Base-by-base conservation (phyloP, 768 basidiomycete genomes). In the Hericium alpestre region DNA sequence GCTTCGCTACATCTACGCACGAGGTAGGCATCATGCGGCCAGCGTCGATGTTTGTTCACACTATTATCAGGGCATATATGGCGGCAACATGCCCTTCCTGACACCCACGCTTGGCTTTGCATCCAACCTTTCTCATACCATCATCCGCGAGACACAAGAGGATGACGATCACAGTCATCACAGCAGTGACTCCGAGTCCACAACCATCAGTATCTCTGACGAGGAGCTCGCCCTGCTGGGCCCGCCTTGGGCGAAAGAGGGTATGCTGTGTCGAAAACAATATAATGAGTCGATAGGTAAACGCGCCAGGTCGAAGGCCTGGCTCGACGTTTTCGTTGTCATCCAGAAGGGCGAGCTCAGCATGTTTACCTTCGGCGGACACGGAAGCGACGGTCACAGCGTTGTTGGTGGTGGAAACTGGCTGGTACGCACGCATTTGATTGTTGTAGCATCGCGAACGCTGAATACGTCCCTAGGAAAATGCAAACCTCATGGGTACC, bases 161-260 rank as follows among this genome's bases (percentile, higher is more conserved):
- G 86, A 86, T 63, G 91, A 92, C 63, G 91, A 94, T 55, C 81
- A 80, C 53, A 90, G 89, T 61, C 65, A 81, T 20, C 74, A 76
- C 38, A 90, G 86, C 67, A 77, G 78, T 18, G 79, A 76, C 40
- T 83, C 89, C 4, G 71, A 67, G 27, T 85, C 86, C 25, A 88
- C 86, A 1, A 82, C 79, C 38, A 86, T 90, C 63, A 92, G 91
- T 53, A 91, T 97, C 58, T 84, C 88, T 7, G 95, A 98, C 64
- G 96, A 98, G 70, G 93, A 96, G 71, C 77, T 99, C 12, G 95
- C 95, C 1, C 74, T 98, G 39, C 82, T 96, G 15, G 96, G 96
- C 15, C 85, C 96, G 5, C 96, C 96, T 0, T 99, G 95, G 95
- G 96, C 96, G 0, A 99, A 99, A 71, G 96, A 99, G 70, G 96